These are phyloP conservation scores for Diaporthe sp. DNA, from an alignment of 2,329 filamentous ascomycete species.

Conservation along the genomic window DNA sequence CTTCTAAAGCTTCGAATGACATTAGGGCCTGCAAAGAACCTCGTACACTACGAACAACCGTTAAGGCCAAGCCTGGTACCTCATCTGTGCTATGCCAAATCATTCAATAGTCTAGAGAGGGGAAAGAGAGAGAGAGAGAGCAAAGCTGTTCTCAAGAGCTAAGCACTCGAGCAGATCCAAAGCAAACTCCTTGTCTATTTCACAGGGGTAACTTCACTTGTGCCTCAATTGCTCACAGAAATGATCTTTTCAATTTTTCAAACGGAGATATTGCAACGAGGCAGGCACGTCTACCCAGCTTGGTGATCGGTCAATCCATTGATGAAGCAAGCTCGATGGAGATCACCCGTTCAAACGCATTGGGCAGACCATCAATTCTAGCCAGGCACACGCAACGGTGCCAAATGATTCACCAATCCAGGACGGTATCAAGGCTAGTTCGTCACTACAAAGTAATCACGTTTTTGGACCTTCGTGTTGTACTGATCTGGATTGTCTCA, in stretches of 20 bases:
- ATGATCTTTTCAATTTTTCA: too few species aligned
- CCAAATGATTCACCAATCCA: too few species aligned
- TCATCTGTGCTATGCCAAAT: not conserved
- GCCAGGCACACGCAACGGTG: not conserved
- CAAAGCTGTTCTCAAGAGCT: not conserved
- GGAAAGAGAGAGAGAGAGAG: too few species aligned
- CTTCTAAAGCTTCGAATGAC: too few species aligned
- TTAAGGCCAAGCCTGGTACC: not conserved
- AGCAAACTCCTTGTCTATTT: not conserved
- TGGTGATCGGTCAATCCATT: not conserved
- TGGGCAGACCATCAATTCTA: not conserved
- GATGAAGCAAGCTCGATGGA: not conserved
- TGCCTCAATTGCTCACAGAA: not conserved
- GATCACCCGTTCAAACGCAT: not conserved
- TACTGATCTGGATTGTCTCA: not conserved
- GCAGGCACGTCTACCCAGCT: not conserved
- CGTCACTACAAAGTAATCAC: not conserved
- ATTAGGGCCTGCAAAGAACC: not conserved
- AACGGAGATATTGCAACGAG: not conserved
- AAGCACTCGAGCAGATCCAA: not conserved
- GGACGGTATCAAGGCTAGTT: not conserved
- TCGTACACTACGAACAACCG: not conserved
- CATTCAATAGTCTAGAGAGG: too few species aligned
- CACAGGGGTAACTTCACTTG: too few species aligned
- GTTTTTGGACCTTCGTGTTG: not conserved